Percentiles rank a stretch among this genome's conserved stretches.
Evolutionary conservation across 352 stramenopile genomes (phyloP).

Genomic region (Phytopythium montanum): DNA sequence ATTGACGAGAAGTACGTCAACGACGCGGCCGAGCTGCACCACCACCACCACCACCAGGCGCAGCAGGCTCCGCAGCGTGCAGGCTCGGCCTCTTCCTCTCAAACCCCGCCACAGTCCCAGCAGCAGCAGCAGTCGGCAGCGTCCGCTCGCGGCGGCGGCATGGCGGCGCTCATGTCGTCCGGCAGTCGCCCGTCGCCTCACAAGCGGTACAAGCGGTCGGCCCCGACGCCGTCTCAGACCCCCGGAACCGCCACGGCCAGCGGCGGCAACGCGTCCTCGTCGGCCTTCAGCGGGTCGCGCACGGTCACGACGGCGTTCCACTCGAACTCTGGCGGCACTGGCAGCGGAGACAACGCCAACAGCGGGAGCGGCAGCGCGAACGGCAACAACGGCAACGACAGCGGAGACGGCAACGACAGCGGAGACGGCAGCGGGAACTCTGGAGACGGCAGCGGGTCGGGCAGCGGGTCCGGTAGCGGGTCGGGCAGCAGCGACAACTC

Average conservation of each 20-base stretch:
- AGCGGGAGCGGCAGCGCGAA: constrained; percentile 1
- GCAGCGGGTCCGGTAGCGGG: constrained; percentile 11
- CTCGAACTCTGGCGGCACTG: background rate
- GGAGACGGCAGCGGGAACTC: background rate
- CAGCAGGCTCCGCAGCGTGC: constrained; percentile 9
- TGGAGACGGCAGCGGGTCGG: background rate
- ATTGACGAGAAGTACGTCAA: constrained; percentile 73
- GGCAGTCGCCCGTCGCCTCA: constrained; percentile 25
- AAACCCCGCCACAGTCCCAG: constrained; percentile 9
- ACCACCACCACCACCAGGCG: no score
- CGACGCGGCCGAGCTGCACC: constrained; percentile 47
- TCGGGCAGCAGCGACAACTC: constrained; percentile 30
- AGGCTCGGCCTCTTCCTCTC: background rate
- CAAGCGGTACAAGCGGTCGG: constrained; percentile 67
- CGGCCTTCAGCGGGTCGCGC: background rate
- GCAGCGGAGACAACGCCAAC: constrained; percentile 4
- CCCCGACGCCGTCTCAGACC: constrained; percentile 12
- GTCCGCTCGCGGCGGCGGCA: constrained; percentile 9
- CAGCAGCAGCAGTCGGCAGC: constrained; percentile 14
- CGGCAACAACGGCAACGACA: constrained; percentile 2
- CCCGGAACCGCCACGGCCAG: background rate
- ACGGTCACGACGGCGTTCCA: constrained; percentile 6
- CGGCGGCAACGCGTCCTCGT: background rate
- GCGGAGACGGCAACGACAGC: background rate
- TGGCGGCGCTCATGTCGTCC: constrained; percentile 23